Evolutionary conservation across 176 grass and related monocot genomes (phyloP), one percentile per base, ranked within the genome.

Genomic region (Juncus effusus): DNA sequence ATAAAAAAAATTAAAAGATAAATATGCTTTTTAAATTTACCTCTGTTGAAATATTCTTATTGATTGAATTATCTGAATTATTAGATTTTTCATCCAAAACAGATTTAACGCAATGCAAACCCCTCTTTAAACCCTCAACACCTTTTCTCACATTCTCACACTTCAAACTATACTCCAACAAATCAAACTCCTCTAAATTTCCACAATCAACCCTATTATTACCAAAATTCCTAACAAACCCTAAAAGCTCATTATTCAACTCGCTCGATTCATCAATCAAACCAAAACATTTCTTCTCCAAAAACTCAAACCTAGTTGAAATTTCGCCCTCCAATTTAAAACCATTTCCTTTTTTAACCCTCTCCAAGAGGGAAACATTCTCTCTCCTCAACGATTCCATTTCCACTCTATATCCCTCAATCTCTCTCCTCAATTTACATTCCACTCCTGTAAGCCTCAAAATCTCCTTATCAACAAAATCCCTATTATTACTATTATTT

Each of bases 381-480:
- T 96, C 87, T 61, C 73, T 19, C 81, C 93, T 96, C 28, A 96
- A 78, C 39, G 85, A 78, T 62, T 89, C 77, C 38, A 86, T 67
- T 75, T 96, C 93, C 74, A 67, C 47, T 69, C 58, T 64, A 60
- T 59, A 68, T 40, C 87, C 88, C 61, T 79, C 79, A 64, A 82
- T 69, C 84, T 96, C 88, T 61, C 68, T 69, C 74, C 93, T 85
- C 71, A 96, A 71, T 68, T 79, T 86, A 70, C 83, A 84, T 69
- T 96, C 93, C 12, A 96, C 85, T 14, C 88, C 85, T 44, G 79
- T 89, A 64, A 96, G 10, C 55, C 93, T 85, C 59, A 76, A 40
- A 53, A 86, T 85, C 77, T 96, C 92, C 59, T 76, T 83, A 56
- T 81, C 77, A 13, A 91, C 52, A 74, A 72, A 88, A 42, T 14